These are phyloP conservation scores for Trichosphaerium sp. DNA, from an alignment of 78 protist genomes.

Conservation along the genomic window DNA sequence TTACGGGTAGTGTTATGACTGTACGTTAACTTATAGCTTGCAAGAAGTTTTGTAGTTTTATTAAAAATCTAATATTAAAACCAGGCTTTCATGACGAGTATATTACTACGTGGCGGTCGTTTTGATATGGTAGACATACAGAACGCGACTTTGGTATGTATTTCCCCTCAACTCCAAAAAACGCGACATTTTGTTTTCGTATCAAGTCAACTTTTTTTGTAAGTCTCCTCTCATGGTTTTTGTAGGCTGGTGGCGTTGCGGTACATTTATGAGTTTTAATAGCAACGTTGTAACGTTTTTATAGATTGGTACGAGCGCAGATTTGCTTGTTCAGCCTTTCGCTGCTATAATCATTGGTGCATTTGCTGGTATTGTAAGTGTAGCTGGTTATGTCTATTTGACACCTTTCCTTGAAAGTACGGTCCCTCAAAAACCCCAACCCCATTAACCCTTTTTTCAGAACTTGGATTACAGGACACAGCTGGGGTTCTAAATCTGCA, in stretches of 20 bases:
- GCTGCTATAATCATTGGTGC: slow-evolving; percentile 64
- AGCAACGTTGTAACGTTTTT: neutral
- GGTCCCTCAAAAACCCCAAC: slow-evolving; percentile 28
- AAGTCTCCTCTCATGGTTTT: neutral
- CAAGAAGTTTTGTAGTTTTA: slow-evolving; percentile 25
- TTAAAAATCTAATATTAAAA: slow-evolving; percentile 32
- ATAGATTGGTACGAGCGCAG: neutral
- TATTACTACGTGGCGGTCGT: slow-evolving; percentile 35
- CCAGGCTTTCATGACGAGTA: no score
- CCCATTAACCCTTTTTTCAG: neutral
- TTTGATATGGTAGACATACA: slow-evolving; percentile 71
- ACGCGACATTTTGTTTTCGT: neutral
- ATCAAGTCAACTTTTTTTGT: neutral
- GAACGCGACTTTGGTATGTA: slow-evolving; percentile 89
- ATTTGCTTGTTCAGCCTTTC: neutral
- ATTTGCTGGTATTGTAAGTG: slow-evolving; percentile 52
- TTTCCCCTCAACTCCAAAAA: slow-evolving; percentile 64
- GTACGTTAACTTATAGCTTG: neutral
- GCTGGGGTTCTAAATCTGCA: slow-evolving; percentile 80
- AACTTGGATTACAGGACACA: slow-evolving; percentile 52
- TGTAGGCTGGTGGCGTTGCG: neutral
- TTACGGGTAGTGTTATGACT: neutral
- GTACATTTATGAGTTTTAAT: neutral
- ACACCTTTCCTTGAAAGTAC: slow-evolving; percentile 24
- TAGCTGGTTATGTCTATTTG: slow-evolving; percentile 61